Base-by-base conservation (phyloP, 2,329 filamentous ascomycete species). In the Colletotrichum falcatum region DNA sequence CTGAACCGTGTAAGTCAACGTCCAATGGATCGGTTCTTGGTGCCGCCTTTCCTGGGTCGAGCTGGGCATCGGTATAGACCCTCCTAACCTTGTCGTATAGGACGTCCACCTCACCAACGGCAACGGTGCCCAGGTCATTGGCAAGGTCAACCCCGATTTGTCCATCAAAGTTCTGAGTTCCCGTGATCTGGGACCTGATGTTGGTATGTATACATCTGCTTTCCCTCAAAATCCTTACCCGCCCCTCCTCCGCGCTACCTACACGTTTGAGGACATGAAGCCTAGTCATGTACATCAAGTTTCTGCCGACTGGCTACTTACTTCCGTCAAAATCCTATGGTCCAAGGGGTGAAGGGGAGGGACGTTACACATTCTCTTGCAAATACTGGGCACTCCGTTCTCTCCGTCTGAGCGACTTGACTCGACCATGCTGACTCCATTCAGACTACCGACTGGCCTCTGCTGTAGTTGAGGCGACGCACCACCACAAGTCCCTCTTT, bases 381-480 rank as follows among this genome's bases (percentile, higher is more conserved):
- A 26, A 56, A 16, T n/a, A 37, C 12, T n/a, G 12, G 16, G 4
- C 51, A 14, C 37, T 16, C 5, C 30, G 12, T 35, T 12, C 2
- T 49, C 23, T 8, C 16, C 48, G 16, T 9, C 26, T 14, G 23
- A 51, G 6, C 18, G 23, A 18, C 23, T 28, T 51, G 8, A 30
- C 26, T 20, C 16, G 16, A 48, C 16, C 33, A 16, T 7, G 39
- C 62, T 70, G 23, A 70, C 55, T 35, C 2, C 20, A 5, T n/a
- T 28, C 69, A 95, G 94, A 98, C 82, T 93, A 92, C 80, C 86
- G 86, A 63, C 87, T 94, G 42, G 92, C 90, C 71, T 90, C 93
- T 67, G 89, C 91, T 0, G 92, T 98, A 3, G 95, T 97, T 20
- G 93, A 98, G 68, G 91, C 90, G 44, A 96, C 94, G 42, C 95